Evolutionary conservation across 2,329 filamentous ascomycete species (phyloP).

Genomic region (Talaromyces albobiverticillius): DNA sequence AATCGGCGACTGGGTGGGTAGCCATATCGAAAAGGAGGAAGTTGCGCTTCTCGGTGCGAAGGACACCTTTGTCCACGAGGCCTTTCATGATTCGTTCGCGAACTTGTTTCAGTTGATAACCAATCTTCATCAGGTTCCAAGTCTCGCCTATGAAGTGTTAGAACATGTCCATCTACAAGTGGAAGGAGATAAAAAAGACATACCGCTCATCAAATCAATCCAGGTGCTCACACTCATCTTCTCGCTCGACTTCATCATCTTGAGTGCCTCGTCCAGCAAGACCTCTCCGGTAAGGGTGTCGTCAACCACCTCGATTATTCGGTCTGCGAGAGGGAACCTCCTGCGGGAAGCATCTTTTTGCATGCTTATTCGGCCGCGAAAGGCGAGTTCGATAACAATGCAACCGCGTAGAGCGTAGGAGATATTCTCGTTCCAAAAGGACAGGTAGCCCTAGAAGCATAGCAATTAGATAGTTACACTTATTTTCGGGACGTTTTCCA

Average conservation of each 20-base stretch:
- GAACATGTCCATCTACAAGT: conserved; percentile 5
- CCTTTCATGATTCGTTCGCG: conserved; percentile 96
- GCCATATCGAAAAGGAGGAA: conserved; percentile 99
- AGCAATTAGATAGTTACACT: background rate
- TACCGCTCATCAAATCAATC: conserved; percentile 99
- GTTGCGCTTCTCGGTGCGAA: conserved; percentile 98
- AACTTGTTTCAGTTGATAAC: conserved; percentile 98
- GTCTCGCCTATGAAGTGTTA: conserved; percentile 72
- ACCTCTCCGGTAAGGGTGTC: conserved; percentile 96
- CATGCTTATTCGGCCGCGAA: conserved; percentile 96
- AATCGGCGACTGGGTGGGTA: conserved; percentile 93
- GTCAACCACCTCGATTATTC: conserved; percentile 94
- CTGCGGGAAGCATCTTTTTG: conserved; percentile 91
- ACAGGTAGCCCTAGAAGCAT: conserved; percentile 77
- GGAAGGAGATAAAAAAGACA: conserved; percentile 23
- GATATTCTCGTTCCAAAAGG: conserved; percentile 99
- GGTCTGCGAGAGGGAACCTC: conserved; percentile 87
- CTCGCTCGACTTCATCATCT: conserved; percentile 99
- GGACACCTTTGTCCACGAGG: conserved; percentile 95
- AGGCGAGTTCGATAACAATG: conserved; percentile 96
- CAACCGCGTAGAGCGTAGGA: conserved; percentile 96
- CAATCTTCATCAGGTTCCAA: conserved; percentile 99
- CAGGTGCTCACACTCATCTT: conserved; percentile 99
- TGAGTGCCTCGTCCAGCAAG: conserved; percentile 92
- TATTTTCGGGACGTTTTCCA: no score